Base-by-base conservation (phyloP, 2,329 filamentous ascomycete genomes). In the Paecilomyces sp. region DNA sequence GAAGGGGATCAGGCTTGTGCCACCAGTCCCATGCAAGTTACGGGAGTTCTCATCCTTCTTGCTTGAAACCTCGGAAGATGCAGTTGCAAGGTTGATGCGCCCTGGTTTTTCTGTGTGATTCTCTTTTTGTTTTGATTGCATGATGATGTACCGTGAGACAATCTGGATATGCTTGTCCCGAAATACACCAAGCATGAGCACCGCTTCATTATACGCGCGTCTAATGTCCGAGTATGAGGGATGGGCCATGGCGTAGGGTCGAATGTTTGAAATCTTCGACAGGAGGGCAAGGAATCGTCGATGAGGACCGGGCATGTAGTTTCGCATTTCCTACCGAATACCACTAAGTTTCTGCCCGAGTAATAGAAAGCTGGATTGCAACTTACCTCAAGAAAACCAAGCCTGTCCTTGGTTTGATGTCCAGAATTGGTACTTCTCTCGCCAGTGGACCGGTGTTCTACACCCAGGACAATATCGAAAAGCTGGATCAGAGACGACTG, bases 401-500 rank as follows among this genome's bases (percentile, higher is more conserved):
- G 66, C 61, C 31, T 65, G 62, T 13, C 66, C 68, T 24, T 52
- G 28, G 64, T 61, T 33, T 66, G 64, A 53, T 67, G 62, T 9
- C 41, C 41, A 47, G 61, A 61, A 22, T 63, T 61, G 11, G 62
- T 57, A 33, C 68, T 66, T 25, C 72, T 60, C 63, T 66, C 74
- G 36, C 69, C 79, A 1, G 71, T 75, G 0, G 72, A 72, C 3
- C 73, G 66, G 63, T 84, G 81, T 31, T 79, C 73, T 18, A 83
- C 78, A 0, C 79, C 80, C 2, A 84, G 74, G 1, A 80, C 78
- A 6, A 81, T 79, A 62, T 84, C 81, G 60, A 82, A 80, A 22
- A 82, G 79, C 55, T 83, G 81, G 2, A 84, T 75, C 54, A 84
- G 62, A 0, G 81, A 82, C 67, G 80, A 83, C 64, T 83, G 81